These are phyloP conservation scores for Simplicillium sp. DNA, from an alignment of 2,329 filamentous ascomycete species.

Conservation along the genomic window DNA sequence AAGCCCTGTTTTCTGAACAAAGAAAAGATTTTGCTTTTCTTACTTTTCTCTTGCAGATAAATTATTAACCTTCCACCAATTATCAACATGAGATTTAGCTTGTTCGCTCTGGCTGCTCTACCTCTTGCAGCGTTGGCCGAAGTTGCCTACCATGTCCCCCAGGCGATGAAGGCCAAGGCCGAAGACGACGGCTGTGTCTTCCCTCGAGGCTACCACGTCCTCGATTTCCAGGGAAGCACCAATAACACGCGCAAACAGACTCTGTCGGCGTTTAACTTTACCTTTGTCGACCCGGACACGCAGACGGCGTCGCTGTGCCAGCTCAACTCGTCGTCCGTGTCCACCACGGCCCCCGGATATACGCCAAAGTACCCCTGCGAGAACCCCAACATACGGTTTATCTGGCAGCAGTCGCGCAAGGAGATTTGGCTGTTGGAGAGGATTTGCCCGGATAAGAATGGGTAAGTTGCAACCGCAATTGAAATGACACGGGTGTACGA, in stretches of 20 bases:
- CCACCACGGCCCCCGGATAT: constrained; percentile 18
- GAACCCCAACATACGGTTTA: constrained; percentile 29
- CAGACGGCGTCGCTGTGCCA: constrained; percentile 29
- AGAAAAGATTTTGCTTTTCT: too few species aligned
- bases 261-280: constrained; percentile 22
- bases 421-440: constrained; percentile 34
- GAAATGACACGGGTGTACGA: neutral
- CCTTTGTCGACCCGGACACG: constrained; percentile 29
- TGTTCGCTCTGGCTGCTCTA: constrained; percentile 1
- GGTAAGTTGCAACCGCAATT: constrained; percentile 17
- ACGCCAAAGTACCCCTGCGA: constrained; percentile 33
- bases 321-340: constrained; percentile 30
- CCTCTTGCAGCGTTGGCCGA: neutral
- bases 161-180: constrained; percentile 12
- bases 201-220: constrained; percentile 27
- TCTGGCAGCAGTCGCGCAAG: constrained; percentile 20
- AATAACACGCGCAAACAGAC: constrained; percentile 15
- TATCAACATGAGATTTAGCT: constrained; percentile 2
- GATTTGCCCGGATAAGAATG: constrained; percentile 26
- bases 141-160: constrained; percentile 15
- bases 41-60: too few species aligned
- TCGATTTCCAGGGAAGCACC: constrained; percentile 23
- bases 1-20: too few species aligned
- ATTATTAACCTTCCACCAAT: too few species aligned
- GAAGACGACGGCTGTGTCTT: constrained; percentile 20